These are phyloP conservation scores for Rhynchosporium agropyri DNA, from an alignment of 2,329 filamentous ascomycete species.

Conservation along the genomic window DNA sequence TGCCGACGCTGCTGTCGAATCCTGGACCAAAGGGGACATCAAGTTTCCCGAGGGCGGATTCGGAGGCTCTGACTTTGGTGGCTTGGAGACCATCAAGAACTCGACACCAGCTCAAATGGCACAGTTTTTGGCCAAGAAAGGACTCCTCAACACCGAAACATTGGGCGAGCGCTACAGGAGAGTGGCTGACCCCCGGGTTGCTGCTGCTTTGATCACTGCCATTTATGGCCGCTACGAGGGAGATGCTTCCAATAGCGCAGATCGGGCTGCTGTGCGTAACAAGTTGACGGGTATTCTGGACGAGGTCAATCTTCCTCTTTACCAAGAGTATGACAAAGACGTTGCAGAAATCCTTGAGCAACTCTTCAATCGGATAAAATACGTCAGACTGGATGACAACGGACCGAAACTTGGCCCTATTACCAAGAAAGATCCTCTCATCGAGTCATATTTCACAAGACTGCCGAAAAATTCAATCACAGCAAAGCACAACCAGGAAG, in stretches of 20 bases:
- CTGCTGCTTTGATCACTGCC: conserved; percentile 68
- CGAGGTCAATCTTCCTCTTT: conserved; percentile 83
- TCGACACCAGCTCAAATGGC: conserved; percentile 62
- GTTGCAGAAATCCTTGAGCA: conserved; percentile 83
- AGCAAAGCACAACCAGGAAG: conserved; percentile 71
- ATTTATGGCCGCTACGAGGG: conserved; percentile 70
- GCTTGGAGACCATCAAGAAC: conserved; percentile 54
- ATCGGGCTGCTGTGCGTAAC: conserved; percentile 55
- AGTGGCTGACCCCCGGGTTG: conserved; percentile 67
- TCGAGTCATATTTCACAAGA: conserved; percentile 94
- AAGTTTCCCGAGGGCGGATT: conserved; percentile 57
- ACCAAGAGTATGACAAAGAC: conserved; percentile 89
- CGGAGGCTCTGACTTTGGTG: conserved; percentile 50
- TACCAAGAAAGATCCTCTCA: conserved; percentile 74
- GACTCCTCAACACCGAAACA: conserved; percentile 69
- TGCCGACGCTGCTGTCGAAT: conserved; percentile 66
- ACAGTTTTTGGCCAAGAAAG: conserved; percentile 61
- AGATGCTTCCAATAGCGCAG: conserved; percentile 49
- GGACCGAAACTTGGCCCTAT: conserved; percentile 86
- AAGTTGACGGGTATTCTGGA: conserved; percentile 70
- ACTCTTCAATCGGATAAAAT: conserved; percentile 92
- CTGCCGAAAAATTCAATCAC: conserved; percentile 79
- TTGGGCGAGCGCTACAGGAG: conserved; percentile 81
- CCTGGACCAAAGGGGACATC: conserved; percentile 68
- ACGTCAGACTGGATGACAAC: conserved; percentile 87